Base-by-base conservation (phyloP, 2,329 filamentous ascomycete genomes). In the Fusarium pseudograminearum region DNA sequence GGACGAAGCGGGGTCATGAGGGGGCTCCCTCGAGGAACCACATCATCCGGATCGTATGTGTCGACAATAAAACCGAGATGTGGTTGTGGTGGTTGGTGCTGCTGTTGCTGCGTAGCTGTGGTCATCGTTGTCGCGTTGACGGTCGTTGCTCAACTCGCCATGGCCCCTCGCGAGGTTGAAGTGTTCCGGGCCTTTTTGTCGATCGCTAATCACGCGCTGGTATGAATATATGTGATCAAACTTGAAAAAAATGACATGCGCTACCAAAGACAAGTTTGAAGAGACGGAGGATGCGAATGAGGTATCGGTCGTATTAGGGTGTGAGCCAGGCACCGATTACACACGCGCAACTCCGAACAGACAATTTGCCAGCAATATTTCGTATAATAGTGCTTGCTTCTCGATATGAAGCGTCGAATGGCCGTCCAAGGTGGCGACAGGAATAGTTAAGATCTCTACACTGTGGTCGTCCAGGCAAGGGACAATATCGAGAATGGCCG, bases 31-130 rank as follows among this genome's bases (percentile, higher is more conserved):
- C 73, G 77, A 48, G 78, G 77, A 40, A 79, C 69, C 65, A 79
- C 79, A 67, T 83, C 83, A 80, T 84, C 82, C 69, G 81, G 77
- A 68, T 84, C 81, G 74, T 81, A 84, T 54, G 78, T 76, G 54
- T 82, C 80, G 76, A 65, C 73, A 63, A 63, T 48, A 63, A 70
- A 72, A 57, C 69, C 60, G 65, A 72, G 74, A 50, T 69, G 67
- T 31, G 64, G 48, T 22, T 67, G 73, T 44, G 71, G 42, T 65
- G 77, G 77, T 71, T 77, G 74, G 64, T 74, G 69, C 71, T 76
- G 75, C 59, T 78, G 75, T 67, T 73, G 72, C 46, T 72, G 74
- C 63, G 79, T 76, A 71, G 78, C 77, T 74, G 80, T 80, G 65
- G 73, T 75, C 73, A 75, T 75, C 64, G 64, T 75, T 73, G 71